Evolutionary conservation across 768 basidiomycete genomes (phyloP).

Genomic region (Dictyophora rubrovolvata): DNA sequence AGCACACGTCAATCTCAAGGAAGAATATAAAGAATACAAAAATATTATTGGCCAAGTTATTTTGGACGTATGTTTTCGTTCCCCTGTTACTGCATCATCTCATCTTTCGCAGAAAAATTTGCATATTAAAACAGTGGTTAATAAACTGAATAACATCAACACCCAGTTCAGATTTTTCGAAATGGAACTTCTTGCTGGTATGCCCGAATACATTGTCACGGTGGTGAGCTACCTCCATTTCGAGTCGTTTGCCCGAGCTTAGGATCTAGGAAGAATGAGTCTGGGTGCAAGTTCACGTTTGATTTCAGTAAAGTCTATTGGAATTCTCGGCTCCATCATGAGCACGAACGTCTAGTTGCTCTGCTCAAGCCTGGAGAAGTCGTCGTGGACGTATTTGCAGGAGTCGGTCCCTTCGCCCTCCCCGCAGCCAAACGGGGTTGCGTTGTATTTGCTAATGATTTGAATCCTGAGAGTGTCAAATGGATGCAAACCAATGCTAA

Average conservation of each 20-base stretch:
- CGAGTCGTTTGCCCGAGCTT: constrained; percentile 32
- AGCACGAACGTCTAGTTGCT: constrained; percentile 79
- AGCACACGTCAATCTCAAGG: constrained; percentile 90
- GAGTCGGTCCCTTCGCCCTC: constrained; percentile 92
- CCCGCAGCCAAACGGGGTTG: constrained; percentile 91
- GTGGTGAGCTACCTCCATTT: constrained; percentile 45
- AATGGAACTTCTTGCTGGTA: constrained; percentile 95
- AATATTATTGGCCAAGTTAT: constrained; percentile 85
- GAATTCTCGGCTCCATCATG: constrained; percentile 91
- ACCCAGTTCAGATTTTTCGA: constrained; percentile 84
- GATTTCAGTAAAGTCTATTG: constrained; percentile 96
- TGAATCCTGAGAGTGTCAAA: constrained; percentile 82
- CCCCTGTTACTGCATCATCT: background rate
- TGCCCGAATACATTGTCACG: constrained; percentile 75
- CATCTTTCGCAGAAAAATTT: constrained; percentile 65
- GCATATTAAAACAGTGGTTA: constrained; percentile 77
- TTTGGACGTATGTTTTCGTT: constrained; percentile 56
- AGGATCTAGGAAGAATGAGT: constrained; percentile 36
- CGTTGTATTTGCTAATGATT: constrained; percentile 83
- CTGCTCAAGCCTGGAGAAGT: constrained; percentile 57
- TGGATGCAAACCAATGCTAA: constrained; percentile 65
- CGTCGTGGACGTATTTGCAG: constrained; percentile 90
- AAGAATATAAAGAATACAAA: constrained; percentile 88
- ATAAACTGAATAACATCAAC: constrained; percentile 84
- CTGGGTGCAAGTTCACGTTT: constrained; percentile 79